Base-by-base conservation (phyloP, 2,329 filamentous ascomycete species). In the Neopestalotiopsis sp. region DNA sequence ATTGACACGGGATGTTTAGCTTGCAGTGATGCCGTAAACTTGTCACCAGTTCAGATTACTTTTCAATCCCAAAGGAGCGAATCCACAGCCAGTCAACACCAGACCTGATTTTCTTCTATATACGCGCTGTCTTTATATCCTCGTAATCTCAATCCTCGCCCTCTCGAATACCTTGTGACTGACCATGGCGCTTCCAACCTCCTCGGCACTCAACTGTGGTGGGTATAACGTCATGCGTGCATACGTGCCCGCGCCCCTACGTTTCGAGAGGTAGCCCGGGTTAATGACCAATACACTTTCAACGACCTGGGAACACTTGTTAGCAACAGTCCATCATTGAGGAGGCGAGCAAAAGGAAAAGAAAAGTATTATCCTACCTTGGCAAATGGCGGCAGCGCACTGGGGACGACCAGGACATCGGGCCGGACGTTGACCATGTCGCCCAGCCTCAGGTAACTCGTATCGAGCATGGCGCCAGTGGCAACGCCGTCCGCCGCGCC, bases 261-360 rank as follows among this genome's bases (percentile, higher is more conserved):
- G 90, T 81, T 97, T 98, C 17, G 94, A 96, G 42, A 97, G 82
- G 64, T 90, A 91, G 4, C 96, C 95, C 0, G 96, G 95, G 78
- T 99, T 99, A 76, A 99, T 92, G 13, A 94, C 90, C 6, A 98
- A 81, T 0, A 98, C 94, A 73, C 92, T 94, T 76, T 98, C 94
- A 12, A 98, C 91, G 57, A 98, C 94, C 94, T 97, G 73, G 1
- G 69, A 34, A 28, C 1, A 5, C 12, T 20, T 24, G 9, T 30
- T 24, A 20, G 1, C 17, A 60, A 67, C 68, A 69, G 34, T 28
- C 3, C 24, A 74, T 45, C 30, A 30, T 63, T 61, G 4, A 3
- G 1, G 5, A 59, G 14, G 20, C n/a, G 34, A 38, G 4, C 30
- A 61, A 38, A 9, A 38, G 10, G 3, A 63, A 52, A 24, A 65